A percentile compares a stretch with the other conserved stretches of the same genome.
These are phyloP conservation scores for Sphaerulina vaccinii DNA, from an alignment of 2,329 filamentous ascomycete species.

Conservation along the genomic window DNA sequence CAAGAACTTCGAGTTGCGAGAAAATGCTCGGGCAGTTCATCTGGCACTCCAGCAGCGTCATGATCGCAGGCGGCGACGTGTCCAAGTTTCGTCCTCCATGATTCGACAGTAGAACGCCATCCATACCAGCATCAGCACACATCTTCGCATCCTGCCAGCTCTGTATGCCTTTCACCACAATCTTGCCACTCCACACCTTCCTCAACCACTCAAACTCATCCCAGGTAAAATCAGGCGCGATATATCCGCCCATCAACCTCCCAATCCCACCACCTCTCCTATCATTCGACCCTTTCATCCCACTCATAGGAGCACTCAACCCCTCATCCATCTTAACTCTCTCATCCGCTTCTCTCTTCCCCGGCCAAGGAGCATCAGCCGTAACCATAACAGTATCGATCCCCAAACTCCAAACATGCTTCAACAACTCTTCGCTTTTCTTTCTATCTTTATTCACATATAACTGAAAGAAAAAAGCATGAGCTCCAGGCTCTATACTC, in stretches of 20 bases:
- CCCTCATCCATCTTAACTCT: slow-evolving; percentile 49
- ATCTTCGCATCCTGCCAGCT: slow-evolving; percentile 43
- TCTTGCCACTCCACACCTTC: slow-evolving; percentile 42
- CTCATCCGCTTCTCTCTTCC: slow-evolving; percentile 54
- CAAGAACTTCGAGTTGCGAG: slow-evolving; percentile 58
- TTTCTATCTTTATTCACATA: slow-evolving; percentile 59
- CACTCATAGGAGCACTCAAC: slow-evolving; percentile 51
- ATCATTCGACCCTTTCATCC: slow-evolving; percentile 52
- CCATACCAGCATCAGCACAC: slow-evolving; percentile 43
- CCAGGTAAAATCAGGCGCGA: slow-evolving; percentile 57
- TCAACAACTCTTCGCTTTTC: slow-evolving; percentile 53
- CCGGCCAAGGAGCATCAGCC: slow-evolving; percentile 57
- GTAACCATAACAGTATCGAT: slow-evolving; percentile 59
- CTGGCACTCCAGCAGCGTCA: slow-evolving; percentile 63
- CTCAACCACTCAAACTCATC: slow-evolving; percentile 48
- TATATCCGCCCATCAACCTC: slow-evolving; percentile 56
- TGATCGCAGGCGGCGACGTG: slow-evolving; percentile 53
- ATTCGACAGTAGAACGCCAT: slow-evolving; percentile 52
- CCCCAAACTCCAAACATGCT: slow-evolving; percentile 47
- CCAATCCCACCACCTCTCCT: slow-evolving; percentile 56
- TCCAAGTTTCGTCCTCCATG: slow-evolving; percentile 53
- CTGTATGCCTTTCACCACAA: slow-evolving; percentile 47
- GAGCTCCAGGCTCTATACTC: slow-evolving; percentile 24
- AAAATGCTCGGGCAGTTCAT: slow-evolving; percentile 61
- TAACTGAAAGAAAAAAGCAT: slow-evolving; percentile 58